Conservation (phyloP, 2,329 filamentous ascomycete species). For the Aspergillus udagawae region DNA sequence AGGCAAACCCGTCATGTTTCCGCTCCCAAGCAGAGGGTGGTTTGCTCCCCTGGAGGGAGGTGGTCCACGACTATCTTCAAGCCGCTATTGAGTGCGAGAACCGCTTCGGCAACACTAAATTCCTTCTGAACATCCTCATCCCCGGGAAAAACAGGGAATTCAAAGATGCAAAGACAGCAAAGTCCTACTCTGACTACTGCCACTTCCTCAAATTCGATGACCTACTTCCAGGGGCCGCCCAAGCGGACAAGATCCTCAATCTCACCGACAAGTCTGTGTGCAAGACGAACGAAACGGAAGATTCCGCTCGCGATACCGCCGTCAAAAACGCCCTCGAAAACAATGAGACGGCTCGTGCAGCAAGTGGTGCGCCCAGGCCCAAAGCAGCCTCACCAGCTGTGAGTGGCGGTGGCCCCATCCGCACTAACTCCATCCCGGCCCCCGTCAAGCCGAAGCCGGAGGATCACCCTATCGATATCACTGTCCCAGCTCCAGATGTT, state of each 20-base stretch:
- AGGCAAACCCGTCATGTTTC: slow-evolving; percentile 89
- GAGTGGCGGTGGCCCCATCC: slow-evolving; percentile 30
- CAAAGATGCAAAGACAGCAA: slow-evolving; percentile 58
- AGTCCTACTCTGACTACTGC: slow-evolving; percentile 68
- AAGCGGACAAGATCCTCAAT: slow-evolving; percentile 59
- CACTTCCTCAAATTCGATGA: slow-evolving; percentile 61
- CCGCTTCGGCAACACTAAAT: slow-evolving; percentile 90
- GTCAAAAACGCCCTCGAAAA: slow-evolving; percentile 32
- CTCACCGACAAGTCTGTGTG: slow-evolving; percentile 24
- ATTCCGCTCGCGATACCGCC: slow-evolving; percentile 20
- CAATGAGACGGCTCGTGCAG: slow-evolving; percentile 34
- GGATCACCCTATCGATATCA: slow-evolving; percentile 16
- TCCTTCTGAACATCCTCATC: slow-evolving; percentile 76
- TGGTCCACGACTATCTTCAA: slow-evolving; percentile 71
- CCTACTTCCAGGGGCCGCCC: slow-evolving; percentile 59
- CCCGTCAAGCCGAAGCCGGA: slow-evolving; percentile 21
- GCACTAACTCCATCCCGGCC: slow-evolving; percentile 28
- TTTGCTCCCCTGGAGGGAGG: slow-evolving; percentile 67
- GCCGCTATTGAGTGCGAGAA: slow-evolving; percentile 75
- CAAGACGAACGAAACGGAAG: slow-evolving; percentile 10
- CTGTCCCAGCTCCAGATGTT: slow-evolving; percentile 16
- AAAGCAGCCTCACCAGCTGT: slow-evolving; percentile 20
- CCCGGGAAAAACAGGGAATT: slow-evolving; percentile 70
- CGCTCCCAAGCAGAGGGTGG: slow-evolving; percentile 65
- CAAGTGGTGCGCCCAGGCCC: slow-evolving; percentile 22